These are phyloP conservation scores for Eruca vesicaria DNA, from an alignment of 441 rosid genomes.

Conservation along the genomic window DNA sequence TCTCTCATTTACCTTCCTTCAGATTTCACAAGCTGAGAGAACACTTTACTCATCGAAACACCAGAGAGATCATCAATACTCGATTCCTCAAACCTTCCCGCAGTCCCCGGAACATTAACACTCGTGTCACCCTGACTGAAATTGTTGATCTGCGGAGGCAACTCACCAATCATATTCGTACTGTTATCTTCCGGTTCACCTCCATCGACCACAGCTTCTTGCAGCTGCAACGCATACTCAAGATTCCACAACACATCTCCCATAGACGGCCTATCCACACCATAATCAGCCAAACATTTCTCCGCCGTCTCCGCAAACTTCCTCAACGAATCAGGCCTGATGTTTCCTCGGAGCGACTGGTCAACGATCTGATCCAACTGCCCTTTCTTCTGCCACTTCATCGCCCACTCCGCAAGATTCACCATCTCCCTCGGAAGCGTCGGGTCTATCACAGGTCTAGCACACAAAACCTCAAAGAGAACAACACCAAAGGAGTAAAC, in stretches of 20 bases:
- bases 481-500: constrained; percentile 96
- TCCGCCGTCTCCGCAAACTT: constrained; percentile 72
- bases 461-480: constrained; percentile 83
- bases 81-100: constrained; percentile 46
- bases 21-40: constrained; percentile 89
- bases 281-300: constrained; percentile 76
- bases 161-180: constrained; percentile 71
- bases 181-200: constrained; percentile 74
- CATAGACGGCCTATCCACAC: constrained; percentile 72
- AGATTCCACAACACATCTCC: constrained; percentile 85
- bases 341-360: constrained; percentile 45
- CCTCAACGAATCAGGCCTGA: constrained; percentile 59
- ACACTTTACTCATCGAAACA: constrained; percentile 83
- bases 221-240: constrained; percentile 71
- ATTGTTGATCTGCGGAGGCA: constrained; percentile 69
- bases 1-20: constrained; percentile 61
- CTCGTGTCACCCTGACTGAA: constrained; percentile 50
- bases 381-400: constrained; percentile 84
- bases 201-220: constrained; percentile 59
- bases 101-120: constrained; percentile 35
- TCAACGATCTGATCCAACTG: constrained; percentile 73
- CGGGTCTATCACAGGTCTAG: constrained; percentile 74
- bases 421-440: constrained; percentile 75
- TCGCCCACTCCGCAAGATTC: constrained; percentile 88
- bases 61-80: constrained; percentile 62